These are phyloP conservation scores for Gleditsia sinensis DNA, from an alignment of 306 rosid species.

Conservation along the genomic window DNA sequence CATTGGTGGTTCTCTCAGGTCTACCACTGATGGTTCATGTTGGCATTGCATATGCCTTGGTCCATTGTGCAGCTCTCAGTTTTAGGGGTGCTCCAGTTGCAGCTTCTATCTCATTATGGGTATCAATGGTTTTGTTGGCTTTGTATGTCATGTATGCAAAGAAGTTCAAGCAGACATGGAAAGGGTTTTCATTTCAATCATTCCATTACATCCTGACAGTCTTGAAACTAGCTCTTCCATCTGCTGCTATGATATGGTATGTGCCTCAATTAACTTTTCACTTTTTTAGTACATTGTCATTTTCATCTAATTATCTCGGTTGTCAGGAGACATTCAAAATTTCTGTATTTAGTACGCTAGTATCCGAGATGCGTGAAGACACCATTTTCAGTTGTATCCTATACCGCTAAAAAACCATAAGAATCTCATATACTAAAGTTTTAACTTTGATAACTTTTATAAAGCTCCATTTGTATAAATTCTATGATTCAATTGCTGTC, in stretches of 20 bases:
- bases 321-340: too few relatives aligned
- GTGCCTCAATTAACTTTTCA: constrained; percentile 17
- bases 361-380: too few relatives aligned
- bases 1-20: constrained; percentile 54
- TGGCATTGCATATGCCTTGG: constrained; percentile 59
- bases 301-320: too few relatives aligned
- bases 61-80: constrained; percentile 48
- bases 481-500: too few relatives aligned
- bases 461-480: too few relatives aligned
- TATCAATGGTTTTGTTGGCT: constrained; percentile 48
- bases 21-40: constrained; percentile 51
- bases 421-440: too few relatives aligned
- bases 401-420: too few relatives aligned
- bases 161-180: constrained; percentile 67
- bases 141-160: constrained; percentile 43
- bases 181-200: constrained; percentile 64
- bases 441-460: too few relatives aligned
- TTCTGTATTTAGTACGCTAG: too few relatives aligned
- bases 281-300: too few relatives aligned
- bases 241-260: constrained; percentile 84
- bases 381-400: too few relatives aligned
- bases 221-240: constrained; percentile 74
- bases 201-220: constrained; percentile 41
- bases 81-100: constrained; percentile 72
- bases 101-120: constrained; percentile 64